Evolutionary conservation across 164 flowering plant species (phyloP).

Genomic region (Santalum album): DNA sequence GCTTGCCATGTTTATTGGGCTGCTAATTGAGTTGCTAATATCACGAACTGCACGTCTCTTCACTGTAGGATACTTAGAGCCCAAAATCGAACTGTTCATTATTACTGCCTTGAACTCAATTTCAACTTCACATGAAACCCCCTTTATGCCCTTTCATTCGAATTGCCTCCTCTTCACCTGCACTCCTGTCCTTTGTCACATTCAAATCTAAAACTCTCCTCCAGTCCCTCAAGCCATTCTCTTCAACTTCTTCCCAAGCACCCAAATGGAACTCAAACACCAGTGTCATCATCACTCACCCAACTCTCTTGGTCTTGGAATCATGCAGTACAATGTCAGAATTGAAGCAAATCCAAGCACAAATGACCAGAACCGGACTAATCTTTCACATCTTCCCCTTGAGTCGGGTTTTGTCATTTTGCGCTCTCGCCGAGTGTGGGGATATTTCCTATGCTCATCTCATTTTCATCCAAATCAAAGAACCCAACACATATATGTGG

Average conservation of each 20-base stretch:
- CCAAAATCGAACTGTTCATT: too few relatives aligned
- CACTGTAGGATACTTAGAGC: too few relatives aligned
- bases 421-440: constrained; percentile 46
- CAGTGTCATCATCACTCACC: constrained; percentile 36
- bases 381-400: constrained; percentile 43
- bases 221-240: neutral
- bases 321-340: constrained; percentile 47
- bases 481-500: constrained; percentile 55
- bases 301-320: constrained; percentile 39
- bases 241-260: neutral
- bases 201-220: too few relatives aligned
- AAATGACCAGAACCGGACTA: constrained; percentile 48
- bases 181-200: too few relatives aligned
- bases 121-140: too few relatives aligned
- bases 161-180: too few relatives aligned
- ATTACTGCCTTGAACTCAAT: too few relatives aligned
- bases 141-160: too few relatives aligned
- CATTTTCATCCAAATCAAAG: constrained; percentile 29
- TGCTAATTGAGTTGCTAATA: too few relatives aligned
- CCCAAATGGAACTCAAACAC: constrained; percentile 41
- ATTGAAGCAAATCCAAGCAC: constrained; percentile 62
- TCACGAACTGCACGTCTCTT: too few relatives aligned
- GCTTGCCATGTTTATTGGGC: too few relatives aligned
- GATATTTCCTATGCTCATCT: constrained; percentile 35
- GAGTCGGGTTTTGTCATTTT: constrained; percentile 53